phyloP scores from a whole-genome alignment of 2,329 filamentous ascomycete species.

The Penicillium sp. region DNA sequence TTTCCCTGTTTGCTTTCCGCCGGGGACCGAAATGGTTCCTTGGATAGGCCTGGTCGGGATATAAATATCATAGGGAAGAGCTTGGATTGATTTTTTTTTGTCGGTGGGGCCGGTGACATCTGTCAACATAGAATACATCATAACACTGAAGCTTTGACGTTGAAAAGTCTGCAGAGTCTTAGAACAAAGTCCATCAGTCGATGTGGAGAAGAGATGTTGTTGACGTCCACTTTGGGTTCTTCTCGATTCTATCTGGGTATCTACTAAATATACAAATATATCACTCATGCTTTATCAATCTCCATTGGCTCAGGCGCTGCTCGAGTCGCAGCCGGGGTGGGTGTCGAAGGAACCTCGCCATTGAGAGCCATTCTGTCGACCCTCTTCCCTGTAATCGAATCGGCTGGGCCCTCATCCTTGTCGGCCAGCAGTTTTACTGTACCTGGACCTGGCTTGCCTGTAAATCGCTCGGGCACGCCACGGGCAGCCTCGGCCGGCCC shows the following conservation, averaged over 20 bases:
- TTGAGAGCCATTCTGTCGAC: background rate
- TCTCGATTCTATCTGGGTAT: slow-evolving; percentile 11
- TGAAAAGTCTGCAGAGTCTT: background rate
- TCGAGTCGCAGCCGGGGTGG: slow-evolving; percentile 1
- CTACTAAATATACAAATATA: slow-evolving; percentile 6
- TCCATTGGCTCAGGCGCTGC: slow-evolving; percentile 15
- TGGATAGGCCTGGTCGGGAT: background rate
- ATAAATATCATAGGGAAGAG: background rate
- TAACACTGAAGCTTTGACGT: background rate
- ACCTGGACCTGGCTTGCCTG: slow-evolving; percentile 18
- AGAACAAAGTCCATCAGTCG: slow-evolving; percentile 7
- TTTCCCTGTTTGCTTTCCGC: background rate
- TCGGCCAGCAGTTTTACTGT: background rate
- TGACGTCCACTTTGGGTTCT: slow-evolving; percentile 3
- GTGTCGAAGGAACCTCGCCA: background rate
- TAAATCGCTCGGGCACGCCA: slow-evolving; percentile 78
- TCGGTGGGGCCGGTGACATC: background rate
- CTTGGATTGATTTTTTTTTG: background rate
- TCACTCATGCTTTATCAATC: slow-evolving; percentile 8
- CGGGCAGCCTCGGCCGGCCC: slow-evolving; percentile 59
- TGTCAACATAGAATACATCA: slow-evolving; percentile 7
- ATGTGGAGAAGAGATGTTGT: slow-evolving; percentile 6
- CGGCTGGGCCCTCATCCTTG: slow-evolving; percentile 12
- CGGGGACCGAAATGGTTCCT: slow-evolving; percentile 2
- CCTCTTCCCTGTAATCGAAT: slow-evolving; percentile 1